These are phyloP conservation scores for Lachnellula hyalina DNA, from an alignment of 2,329 filamentous ascomycete species.

Conservation along the genomic window DNA sequence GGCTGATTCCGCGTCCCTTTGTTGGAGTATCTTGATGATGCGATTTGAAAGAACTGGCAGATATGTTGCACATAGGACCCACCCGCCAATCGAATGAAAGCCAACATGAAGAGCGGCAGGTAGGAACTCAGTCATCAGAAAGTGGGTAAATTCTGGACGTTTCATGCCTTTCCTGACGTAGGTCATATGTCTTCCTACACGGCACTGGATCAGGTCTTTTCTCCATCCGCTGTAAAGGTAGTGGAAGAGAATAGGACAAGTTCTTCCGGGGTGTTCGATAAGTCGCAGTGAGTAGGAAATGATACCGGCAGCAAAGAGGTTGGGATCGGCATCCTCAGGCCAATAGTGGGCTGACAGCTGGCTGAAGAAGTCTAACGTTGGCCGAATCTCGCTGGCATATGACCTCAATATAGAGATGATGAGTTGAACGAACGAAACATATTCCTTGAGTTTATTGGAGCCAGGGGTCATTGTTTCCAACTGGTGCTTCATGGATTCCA, in stretches of 20 bases:
- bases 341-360: constrained; percentile 23
- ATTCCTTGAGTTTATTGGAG: constrained; percentile 15
- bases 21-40: constrained; percentile 8
- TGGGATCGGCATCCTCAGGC: constrained; percentile 26
- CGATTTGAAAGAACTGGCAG: constrained; percentile 16
- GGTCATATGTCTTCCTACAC: constrained; percentile 11
- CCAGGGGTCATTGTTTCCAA: constrained; percentile 18
- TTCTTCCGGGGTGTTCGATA: constrained; percentile 12
- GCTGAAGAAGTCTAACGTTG: constrained; percentile 25
- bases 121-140: constrained; percentile 24
- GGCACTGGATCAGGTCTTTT: constrained; percentile 16
- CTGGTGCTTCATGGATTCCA: constrained; percentile 23
- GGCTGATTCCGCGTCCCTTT: constrained; percentile 2
- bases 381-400: constrained; percentile 22
- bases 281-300: constrained; percentile 25
- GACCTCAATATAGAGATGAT: constrained; percentile 22
- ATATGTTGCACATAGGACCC: constrained; percentile 23
- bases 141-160: constrained; percentile 21
- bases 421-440: constrained; percentile 21
- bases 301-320: constrained; percentile 25
- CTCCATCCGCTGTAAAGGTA: constrained; percentile 28
- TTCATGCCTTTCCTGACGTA: constrained; percentile 19
- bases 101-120: constrained; percentile 23
- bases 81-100: constrained; percentile 18
- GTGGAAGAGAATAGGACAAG: constrained; percentile 23